A percentile compares a stretch with the other conserved stretches of the same genome.
These are phyloP conservation scores for Scheffersomyces lignosus DNA, from an alignment of 805 yeast species.

Conservation along the genomic window DNA sequence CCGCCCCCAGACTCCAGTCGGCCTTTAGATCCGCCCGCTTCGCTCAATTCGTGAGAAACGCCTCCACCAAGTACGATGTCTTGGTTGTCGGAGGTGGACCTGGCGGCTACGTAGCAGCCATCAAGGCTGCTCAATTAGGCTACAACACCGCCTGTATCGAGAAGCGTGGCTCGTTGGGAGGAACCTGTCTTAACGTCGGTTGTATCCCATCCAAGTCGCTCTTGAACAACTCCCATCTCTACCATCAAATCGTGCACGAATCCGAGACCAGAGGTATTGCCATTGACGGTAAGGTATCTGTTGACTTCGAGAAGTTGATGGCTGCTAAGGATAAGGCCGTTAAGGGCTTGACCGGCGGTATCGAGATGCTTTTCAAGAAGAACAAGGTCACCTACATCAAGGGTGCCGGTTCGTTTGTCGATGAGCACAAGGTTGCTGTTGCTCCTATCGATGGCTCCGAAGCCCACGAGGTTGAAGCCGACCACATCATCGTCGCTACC, in stretches of 20 bases:
- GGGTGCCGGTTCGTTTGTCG: constrained; percentile 86
- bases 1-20: too few species aligned
- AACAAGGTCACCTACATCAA: constrained; percentile 92
- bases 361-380: constrained; percentile 93
- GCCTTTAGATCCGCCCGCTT: constrained; percentile 11
- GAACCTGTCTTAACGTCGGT: constrained; percentile 98
- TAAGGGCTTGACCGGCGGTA: constrained; percentile 85
- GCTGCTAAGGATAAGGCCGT: constrained; percentile 92
- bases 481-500: constrained; percentile 92
- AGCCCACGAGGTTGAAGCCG: constrained; percentile 71
- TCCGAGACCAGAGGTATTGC: constrained; percentile 88
- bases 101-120: constrained; percentile 99
- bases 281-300: constrained; percentile 65
- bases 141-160: constrained; percentile 94
- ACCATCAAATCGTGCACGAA: constrained; percentile 85
- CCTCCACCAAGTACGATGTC: constrained; percentile 67
- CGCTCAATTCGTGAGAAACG: constrained; percentile 39
- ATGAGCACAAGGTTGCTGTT: constrained; percentile 75
- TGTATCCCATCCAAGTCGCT: constrained; percentile 98
- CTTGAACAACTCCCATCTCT: constrained; percentile 90
- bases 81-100: constrained; percentile 99
- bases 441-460: constrained; percentile 84
- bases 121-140: constrained; percentile 97
- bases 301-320: constrained; percentile 80
- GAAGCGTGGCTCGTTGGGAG: constrained; percentile 94